Evolutionary conservation across 164 flowering plant species (phyloP).

Genomic region (Vitis rotundifolia): DNA sequence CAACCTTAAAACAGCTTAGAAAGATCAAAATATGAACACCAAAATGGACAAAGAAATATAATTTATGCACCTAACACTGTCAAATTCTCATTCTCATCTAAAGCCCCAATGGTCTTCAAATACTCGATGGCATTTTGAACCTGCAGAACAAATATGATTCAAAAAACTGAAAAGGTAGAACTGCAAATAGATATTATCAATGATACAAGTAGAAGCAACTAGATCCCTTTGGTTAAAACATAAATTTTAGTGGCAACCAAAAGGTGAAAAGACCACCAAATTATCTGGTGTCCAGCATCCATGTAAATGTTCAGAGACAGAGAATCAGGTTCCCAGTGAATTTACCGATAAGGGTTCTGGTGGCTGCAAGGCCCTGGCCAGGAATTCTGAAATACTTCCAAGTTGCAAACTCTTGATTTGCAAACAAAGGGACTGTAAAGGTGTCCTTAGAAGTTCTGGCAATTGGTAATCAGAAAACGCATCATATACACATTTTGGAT

Average conservation of each 20-base stretch:
- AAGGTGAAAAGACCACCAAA: background rate
- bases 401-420: conserved; percentile 92
- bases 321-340: background rate
- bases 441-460: conserved; percentile 93
- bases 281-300: background rate
- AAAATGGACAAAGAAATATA: background rate
- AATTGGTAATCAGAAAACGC: conserved; percentile 87
- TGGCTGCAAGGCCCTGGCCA: conserved; percentile 86
- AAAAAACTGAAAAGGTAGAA: background rate
- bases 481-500: conserved; percentile 92
- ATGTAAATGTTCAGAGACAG: background rate
- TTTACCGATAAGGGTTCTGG: conserved; percentile 85
- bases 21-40: background rate
- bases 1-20: background rate
- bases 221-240: background rate
- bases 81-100: conserved; percentile 84
- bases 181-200: background rate
- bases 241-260: background rate
- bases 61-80: conserved; percentile 66
- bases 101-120: conserved; percentile 86
- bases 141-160: conserved; percentile 32
- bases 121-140: conserved; percentile 96
- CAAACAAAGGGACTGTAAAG: conserved; percentile 89
- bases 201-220: background rate
- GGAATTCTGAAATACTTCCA: conserved; percentile 90